Base-by-base conservation (phyloP, 129 eudicot genomes). In the Apium graveolens region DNA sequence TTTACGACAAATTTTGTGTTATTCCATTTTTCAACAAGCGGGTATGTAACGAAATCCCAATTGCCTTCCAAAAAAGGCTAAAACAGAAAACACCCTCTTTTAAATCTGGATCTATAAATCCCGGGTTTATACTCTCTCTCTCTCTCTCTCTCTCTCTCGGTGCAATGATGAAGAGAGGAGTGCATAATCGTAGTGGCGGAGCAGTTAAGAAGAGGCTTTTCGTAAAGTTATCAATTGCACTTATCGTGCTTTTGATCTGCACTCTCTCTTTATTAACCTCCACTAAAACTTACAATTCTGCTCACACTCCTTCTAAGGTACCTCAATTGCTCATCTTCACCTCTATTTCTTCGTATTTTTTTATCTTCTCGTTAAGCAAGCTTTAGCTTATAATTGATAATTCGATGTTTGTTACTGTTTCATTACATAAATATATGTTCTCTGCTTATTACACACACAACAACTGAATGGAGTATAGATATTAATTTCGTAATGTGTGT, bases 241-340 rank as follows among this genome's bases (percentile, higher is more conserved):
- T 80, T 69, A 71, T 91, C 41, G 78, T 91, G 26, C 44, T 90
- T 34, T 83, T 91, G 2, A 71, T 91, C 79, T 83, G 89, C 63
- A 83, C 89, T 74, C 74, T 90, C 76, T 91, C 90, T 69, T 85
- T 93, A 62, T 45, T 85, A 24, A 83, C 86, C 38, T 76, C 96
- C 29, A 65, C 82, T 49, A 84, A 79, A 78, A 77, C 76, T 74
- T 81, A 73, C 81, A 63, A 77, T 38, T 44, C 44, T 71, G 78
- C 90, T 49, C 74, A 78, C 6, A 74, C 91, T 65, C 84, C 27
- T 79, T 78, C 98, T 8, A 79, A 89, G 92, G 97, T 93, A 65
- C 27, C 74, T 20, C 12, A 7, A 31, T 68, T 34, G n/a, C n/a
- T 34, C 34, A 10, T 27, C 18, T 3, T 63, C 10, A 53, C 5